Conservation (phyloP, 2,329 filamentous ascomycete genomes). For the Paramyrothecium sp. region DNA sequence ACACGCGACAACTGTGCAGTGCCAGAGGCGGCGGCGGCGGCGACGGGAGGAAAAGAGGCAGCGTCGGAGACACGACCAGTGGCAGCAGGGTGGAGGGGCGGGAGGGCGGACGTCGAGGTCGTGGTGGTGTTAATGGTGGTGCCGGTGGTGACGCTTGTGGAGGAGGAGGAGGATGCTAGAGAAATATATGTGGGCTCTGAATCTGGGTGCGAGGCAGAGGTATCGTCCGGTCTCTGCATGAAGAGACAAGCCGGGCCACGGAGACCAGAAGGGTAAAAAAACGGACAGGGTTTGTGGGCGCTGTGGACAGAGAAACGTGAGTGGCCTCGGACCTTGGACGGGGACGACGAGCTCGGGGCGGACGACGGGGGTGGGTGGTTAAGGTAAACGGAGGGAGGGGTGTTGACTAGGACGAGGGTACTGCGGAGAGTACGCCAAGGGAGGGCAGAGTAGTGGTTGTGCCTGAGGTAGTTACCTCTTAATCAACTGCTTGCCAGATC, state of each 20-base stretch:
- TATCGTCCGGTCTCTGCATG: constrained; percentile 1
- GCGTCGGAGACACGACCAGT: constrained; percentile 15
- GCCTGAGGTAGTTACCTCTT: too few species aligned
- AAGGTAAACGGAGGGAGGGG: too few species aligned
- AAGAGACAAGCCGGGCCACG: constrained; percentile 1
- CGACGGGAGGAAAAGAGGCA: constrained; percentile 11
- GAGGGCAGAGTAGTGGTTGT: too few species aligned
- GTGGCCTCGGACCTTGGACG: not conserved
- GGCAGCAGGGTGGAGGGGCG: constrained; percentile 4
- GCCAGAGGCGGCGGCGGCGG: constrained; percentile 5
- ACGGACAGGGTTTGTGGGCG: not conserved
- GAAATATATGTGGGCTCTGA: not conserved
- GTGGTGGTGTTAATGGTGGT: constrained; percentile 10
- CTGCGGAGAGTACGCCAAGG: too few species aligned
- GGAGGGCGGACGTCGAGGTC: constrained; percentile 5
- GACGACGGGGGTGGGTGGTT: not conserved
- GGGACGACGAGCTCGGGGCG: not conserved
- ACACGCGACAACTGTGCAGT: not conserved
- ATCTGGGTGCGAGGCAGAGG: not conserved
- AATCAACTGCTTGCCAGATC: too few species aligned
- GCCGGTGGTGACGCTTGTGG: not conserved
- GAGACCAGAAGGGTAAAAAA: not conserved
- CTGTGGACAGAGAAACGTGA: not conserved
- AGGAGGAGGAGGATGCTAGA: not conserved
- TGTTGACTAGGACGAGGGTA: too few species aligned